Base-by-base conservation (phyloP, 2,329 filamentous ascomycete species). In the Diaporthe sp. region DNA sequence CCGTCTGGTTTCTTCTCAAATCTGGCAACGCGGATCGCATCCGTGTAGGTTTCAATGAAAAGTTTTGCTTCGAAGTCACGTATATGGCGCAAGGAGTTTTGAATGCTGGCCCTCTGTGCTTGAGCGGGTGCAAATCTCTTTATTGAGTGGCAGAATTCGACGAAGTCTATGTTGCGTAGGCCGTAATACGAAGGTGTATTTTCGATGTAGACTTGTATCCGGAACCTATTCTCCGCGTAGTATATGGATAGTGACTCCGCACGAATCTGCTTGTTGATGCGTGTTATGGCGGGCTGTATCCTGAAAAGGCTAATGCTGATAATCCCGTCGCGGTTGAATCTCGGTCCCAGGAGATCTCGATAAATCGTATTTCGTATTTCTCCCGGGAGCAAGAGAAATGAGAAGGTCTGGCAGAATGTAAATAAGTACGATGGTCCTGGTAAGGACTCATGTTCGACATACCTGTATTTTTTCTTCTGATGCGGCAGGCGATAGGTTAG, bases 261-360 rank as follows among this genome's bases (percentile, higher is more conserved):
- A 4, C 62, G 62, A n/a, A 51, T n/a, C 9, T 67, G 42, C 44
- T 67, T 67, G 62, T 51, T 67, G 44, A 67, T 44, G 3, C 62
- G 44, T 13, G 44, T 37, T 0, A 67, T 28, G 8, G 31, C 1
- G 5, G 28, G 46, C 17, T 57, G 51, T 17, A 2, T 0, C n/a
- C 5, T 2, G 51, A 28, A 28, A 25, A 31, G 49, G 3, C 5
- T 0, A 9, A 55, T 17, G 13, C 8, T 12, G 12, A 15, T 44
- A 3, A 9, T 39, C 37, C 12, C 10, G 37, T 39, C 37, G 10
- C 12, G 37, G 10, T 39, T 12, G 10, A 39, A 39, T 39, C 12
- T 12, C 37, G 37, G 37, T 39, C 37, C 15, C 44, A 22, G 8
- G 19, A 28, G 25, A 4, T 55, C 6, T 4, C 13, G 25, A 15